Evolutionary conservation across 768 basidiomycete species (phyloP).

Genomic region (Suillus spraguei): DNA sequence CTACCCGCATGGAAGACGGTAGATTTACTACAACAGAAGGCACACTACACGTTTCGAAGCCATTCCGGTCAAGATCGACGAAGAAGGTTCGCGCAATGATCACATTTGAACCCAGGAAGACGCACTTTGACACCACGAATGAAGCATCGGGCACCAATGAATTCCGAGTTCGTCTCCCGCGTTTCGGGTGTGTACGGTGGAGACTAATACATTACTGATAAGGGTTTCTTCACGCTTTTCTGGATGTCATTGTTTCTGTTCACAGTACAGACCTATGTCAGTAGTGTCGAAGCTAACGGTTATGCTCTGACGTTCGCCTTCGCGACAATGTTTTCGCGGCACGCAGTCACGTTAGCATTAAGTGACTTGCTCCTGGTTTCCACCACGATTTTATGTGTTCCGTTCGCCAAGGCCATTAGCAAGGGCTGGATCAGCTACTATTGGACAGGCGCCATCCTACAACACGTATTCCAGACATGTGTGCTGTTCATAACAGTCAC

Average conservation of each 20-base stretch:
- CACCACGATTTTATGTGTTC: constrained; percentile 77
- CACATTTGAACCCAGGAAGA: constrained; percentile 85
- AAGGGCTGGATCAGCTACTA: constrained; percentile 83
- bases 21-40: constrained; percentile 58
- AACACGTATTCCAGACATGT: constrained; percentile 77
- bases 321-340: constrained; percentile 83
- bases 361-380: constrained; percentile 83
- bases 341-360: constrained; percentile 80
- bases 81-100: constrained; percentile 83
- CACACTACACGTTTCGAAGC: constrained; percentile 74
- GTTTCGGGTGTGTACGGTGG: not conserved
- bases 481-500: constrained; percentile 75
- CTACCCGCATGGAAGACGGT: constrained; percentile 19
- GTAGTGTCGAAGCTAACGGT: constrained; percentile 76
- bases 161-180: constrained; percentile 61
- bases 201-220: constrained; percentile 7
- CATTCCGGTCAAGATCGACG: constrained; percentile 70
- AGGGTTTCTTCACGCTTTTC: constrained; percentile 96
- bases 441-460: constrained; percentile 73
- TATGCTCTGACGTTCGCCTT: constrained; percentile 79
- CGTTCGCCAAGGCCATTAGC: constrained; percentile 76
- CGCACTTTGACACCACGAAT: constrained; percentile 83
- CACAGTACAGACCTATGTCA: constrained; percentile 74
- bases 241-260: constrained; percentile 90
- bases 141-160: constrained; percentile 74